phyloP scores from a whole-genome alignment of 495 filamentous ascomycete genomes.

The Aspergillus baeticus region DNA sequence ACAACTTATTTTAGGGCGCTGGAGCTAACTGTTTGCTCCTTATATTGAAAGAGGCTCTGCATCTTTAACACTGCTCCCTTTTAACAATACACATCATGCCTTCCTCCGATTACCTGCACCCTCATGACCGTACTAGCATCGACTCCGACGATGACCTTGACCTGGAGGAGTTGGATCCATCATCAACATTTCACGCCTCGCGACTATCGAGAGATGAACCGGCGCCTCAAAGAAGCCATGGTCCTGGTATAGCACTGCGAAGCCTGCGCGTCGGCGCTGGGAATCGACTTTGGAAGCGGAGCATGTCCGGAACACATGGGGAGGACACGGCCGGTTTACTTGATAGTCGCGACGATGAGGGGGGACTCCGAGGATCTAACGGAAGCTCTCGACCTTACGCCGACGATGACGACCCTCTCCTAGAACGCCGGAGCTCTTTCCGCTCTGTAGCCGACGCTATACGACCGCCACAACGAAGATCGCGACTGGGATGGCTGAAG shows the following conservation, averaged over 20 bases:
- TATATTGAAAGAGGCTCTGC: slow-evolving; percentile 5
- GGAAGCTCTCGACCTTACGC: slow-evolving; percentile 51
- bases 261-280: slow-evolving; percentile 67
- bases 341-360: slow-evolving; percentile 47
- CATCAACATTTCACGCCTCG: slow-evolving; percentile 34
- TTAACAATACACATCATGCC: slow-evolving; percentile 27
- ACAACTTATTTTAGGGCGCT: slow-evolving; percentile 14
- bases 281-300: slow-evolving; percentile 57
- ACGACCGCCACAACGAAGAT: slow-evolving; percentile 22
- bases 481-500: slow-evolving; percentile 29
- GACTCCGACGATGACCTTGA: slow-evolving; percentile 61
- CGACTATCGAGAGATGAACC: slow-evolving; percentile 42
- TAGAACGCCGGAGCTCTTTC: slow-evolving; percentile 40
- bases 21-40: slow-evolving; percentile 18
- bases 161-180: slow-evolving; percentile 69
- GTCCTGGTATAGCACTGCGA: slow-evolving; percentile 65
- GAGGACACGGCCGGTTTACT: slow-evolving; percentile 58
- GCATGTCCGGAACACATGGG: slow-evolving; percentile 40
- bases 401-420: slow-evolving; percentile 67
- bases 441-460: slow-evolving; percentile 31
- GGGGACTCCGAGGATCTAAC: slow-evolving; percentile 35
- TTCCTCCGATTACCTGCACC: slow-evolving; percentile 42
- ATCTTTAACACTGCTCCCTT: not conserved
- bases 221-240: slow-evolving; percentile 41
- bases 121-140: slow-evolving; percentile 29